phyloP scores from a whole-genome alignment of 257 asterid genomes.

The Nicotiana obtusifolia region DNA sequence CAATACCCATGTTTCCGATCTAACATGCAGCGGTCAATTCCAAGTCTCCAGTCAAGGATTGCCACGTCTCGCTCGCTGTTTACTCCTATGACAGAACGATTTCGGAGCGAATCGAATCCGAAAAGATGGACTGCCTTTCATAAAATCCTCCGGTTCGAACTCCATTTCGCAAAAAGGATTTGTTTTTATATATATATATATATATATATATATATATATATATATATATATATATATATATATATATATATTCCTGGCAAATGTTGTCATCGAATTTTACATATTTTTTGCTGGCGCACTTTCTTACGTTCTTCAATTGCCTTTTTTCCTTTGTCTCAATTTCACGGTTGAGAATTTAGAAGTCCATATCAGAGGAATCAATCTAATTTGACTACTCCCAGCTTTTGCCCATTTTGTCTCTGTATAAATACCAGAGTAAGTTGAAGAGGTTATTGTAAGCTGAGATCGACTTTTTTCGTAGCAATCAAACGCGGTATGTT shows the following conservation, averaged over 20 bases:
- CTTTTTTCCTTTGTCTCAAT: background rate
- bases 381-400: background rate
- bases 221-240: too few species aligned
- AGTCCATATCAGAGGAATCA: background rate
- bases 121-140: background rate
- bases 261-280: background rate
- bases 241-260: background rate
- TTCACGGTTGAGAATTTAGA: background rate
- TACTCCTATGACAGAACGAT: background rate
- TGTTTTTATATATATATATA: background rate
- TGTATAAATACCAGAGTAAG: background rate
- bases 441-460: background rate
- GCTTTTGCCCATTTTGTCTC: background rate
- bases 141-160: background rate
- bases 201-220: too few species aligned
- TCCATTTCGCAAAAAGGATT: constrained; percentile 1
- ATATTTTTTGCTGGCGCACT: background rate
- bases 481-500: background rate
- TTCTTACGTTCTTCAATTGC: background rate
- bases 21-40: background rate
- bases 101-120: background rate
- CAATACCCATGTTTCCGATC: too few species aligned
- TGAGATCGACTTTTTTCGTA: background rate
- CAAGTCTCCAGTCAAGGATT: background rate
- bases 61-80: background rate